These are phyloP conservation scores for Penicillium coprophilum DNA, from an alignment of 495 filamentous ascomycete species.

Conservation along the genomic window DNA sequence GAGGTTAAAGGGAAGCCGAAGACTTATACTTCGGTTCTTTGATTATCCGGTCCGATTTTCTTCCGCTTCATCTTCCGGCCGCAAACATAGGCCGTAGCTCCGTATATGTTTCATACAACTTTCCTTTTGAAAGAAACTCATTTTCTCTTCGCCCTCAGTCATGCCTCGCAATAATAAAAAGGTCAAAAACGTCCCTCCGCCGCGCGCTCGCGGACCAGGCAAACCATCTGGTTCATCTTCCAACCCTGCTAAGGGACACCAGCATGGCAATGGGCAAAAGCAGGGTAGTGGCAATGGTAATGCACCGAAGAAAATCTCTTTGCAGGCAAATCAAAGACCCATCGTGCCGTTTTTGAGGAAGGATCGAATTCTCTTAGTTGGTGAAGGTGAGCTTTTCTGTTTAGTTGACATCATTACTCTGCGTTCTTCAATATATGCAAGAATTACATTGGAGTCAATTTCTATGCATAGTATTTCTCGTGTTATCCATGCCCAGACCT, in stretches of 20 bases:
- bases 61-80: background rate
- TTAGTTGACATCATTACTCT: background rate
- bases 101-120: background rate
- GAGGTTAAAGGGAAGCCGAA: background rate
- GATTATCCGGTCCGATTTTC: constrained; percentile 24
- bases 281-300: background rate
- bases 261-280: constrained; percentile 4
- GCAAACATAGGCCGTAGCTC: background rate
- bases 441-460: background rate
- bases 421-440: background rate
- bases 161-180: constrained; percentile 15
- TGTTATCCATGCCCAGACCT: background rate
- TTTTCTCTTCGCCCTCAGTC: background rate
- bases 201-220: constrained; percentile 1
- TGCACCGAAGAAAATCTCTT: constrained; percentile 18
- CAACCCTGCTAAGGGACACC: constrained; percentile 2
- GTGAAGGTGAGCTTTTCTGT: constrained; percentile 62
- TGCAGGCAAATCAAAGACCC: constrained; percentile 45
- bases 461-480: background rate
- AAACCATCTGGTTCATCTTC: constrained; percentile 3
- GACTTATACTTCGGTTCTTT: constrained; percentile 21
- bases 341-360: constrained; percentile 71
- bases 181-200: constrained; percentile 3
- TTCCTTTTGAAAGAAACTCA: background rate
- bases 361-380: constrained; percentile 78